These are phyloP conservation scores for Nakazawaea molendinolei DNA, from an alignment of 805 yeast genomes.

Conservation along the genomic window DNA sequence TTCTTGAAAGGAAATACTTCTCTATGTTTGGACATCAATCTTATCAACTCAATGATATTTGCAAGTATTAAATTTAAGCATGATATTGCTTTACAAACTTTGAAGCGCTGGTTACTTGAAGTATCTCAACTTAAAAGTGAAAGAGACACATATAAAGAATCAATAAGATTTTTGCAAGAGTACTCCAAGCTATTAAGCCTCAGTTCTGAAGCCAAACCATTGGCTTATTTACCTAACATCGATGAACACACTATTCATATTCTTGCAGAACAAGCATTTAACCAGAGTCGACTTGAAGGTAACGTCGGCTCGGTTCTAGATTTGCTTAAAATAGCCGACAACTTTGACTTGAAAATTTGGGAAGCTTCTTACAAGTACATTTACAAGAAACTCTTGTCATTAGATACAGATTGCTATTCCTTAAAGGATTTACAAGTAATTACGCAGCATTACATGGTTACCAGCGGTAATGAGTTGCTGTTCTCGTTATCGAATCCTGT, in stretches of 20 bases:
- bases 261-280: neutral
- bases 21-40: too few relatives aligned
- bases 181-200: too few relatives aligned
- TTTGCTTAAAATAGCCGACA: neutral
- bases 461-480: neutral
- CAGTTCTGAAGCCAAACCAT: too few relatives aligned
- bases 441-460: neutral
- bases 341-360: neutral
- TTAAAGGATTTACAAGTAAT: neutral
- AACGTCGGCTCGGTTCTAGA: neutral
- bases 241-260: constrained; percentile 8
- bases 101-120: too few relatives aligned
- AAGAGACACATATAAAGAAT: too few relatives aligned
- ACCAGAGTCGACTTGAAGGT: neutral
- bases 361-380: neutral
- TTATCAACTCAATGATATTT: too few relatives aligned
- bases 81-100: too few relatives aligned
- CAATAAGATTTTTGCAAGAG: too few relatives aligned
- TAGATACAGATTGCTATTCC: neutral
- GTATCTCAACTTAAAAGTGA: too few relatives aligned
- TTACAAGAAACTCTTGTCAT: neutral
- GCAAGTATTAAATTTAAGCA: too few relatives aligned
- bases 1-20: too few relatives aligned
- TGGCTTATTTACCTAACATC: constrained; percentile 4
- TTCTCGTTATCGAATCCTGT: constrained; percentile 1